These are phyloP conservation scores for Starmerella cellae DNA, from an alignment of 805 yeast genomes.

Conservation along the genomic window DNA sequence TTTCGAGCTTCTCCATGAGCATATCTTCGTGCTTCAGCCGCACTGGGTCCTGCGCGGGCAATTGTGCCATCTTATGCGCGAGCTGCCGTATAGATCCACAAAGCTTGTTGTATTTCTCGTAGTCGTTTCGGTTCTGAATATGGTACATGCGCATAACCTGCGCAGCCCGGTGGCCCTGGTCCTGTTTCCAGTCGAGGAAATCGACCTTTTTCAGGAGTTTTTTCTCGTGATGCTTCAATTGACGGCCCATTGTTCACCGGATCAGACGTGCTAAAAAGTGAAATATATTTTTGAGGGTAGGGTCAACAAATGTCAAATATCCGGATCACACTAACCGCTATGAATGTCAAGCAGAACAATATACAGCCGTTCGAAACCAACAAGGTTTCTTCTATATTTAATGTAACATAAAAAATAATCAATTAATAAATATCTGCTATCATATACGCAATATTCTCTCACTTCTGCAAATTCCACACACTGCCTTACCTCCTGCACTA, in stretches of 20 bases:
- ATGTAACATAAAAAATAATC: too few relatives aligned
- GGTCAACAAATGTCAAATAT: not conserved
- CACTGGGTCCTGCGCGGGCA: constrained; percentile 78
- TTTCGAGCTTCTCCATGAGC: constrained; percentile 70
- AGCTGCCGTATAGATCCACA: constrained; percentile 85
- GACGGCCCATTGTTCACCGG: constrained; percentile 31
- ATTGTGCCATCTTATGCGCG: constrained; percentile 70
- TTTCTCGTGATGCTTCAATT: constrained; percentile 88
- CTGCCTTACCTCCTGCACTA: too few relatives aligned
- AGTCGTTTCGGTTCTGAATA: constrained; percentile 88
- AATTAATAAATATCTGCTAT: too few relatives aligned
- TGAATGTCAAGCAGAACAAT: too few relatives aligned
- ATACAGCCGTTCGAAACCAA: too few relatives aligned
- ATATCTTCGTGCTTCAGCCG: constrained; percentile 80
- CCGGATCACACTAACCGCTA: too few relatives aligned
- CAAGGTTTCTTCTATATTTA: too few relatives aligned
- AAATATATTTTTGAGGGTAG: not conserved
- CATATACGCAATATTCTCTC: too few relatives aligned
- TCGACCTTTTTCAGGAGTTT: constrained; percentile 90
- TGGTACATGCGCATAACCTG: constrained; percentile 92
- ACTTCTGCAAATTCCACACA: too few relatives aligned
- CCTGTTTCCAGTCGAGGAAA: constrained; percentile 95
- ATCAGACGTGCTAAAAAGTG: not conserved
- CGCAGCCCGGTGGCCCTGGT: constrained; percentile 88
- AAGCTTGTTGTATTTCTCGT: constrained; percentile 80